phyloP scores from a whole-genome alignment of 306 rosid species.

The Cucurbita pepo region DNA sequence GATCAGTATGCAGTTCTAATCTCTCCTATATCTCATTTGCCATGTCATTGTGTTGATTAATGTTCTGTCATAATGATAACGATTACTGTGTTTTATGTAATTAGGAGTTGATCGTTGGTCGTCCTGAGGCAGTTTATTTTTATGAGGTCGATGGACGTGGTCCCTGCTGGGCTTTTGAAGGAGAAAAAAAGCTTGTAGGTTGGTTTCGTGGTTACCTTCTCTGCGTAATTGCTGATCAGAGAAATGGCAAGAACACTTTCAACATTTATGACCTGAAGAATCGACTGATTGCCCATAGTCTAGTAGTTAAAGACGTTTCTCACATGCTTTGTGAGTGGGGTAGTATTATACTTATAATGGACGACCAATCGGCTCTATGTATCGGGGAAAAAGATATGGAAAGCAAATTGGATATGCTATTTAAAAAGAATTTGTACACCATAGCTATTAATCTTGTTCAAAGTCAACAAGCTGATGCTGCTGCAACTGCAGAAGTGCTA shows the following conservation, averaged over 20 bases:
- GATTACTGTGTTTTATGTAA: slow-evolving; percentile 10
- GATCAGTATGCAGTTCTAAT: slow-evolving; percentile 37
- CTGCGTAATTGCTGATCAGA: slow-evolving; percentile 88
- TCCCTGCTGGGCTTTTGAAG: slow-evolving; percentile 99
- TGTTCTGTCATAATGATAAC: slow-evolving; percentile 11
- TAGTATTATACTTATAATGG: slow-evolving; percentile 73
- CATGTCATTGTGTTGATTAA: background rate
- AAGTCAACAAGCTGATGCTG: slow-evolving; percentile 96
- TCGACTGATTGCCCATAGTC: slow-evolving; percentile 80
- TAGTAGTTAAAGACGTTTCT: slow-evolving; percentile 66
- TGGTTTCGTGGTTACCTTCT: slow-evolving; percentile 97
- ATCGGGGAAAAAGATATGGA: slow-evolving; percentile 99
- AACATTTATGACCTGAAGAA: slow-evolving; percentile 90
- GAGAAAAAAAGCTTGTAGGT: slow-evolving; percentile 82
- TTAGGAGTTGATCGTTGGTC: slow-evolving; percentile 83
- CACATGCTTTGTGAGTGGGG: slow-evolving; percentile 99
- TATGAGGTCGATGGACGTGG: slow-evolving; percentile 99
- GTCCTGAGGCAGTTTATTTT: slow-evolving; percentile 90
- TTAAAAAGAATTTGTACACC: slow-evolving; percentile 82
- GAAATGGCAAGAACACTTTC: slow-evolving; percentile 63
- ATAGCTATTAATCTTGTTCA: slow-evolving; percentile 94
- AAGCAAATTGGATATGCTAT: slow-evolving; percentile 95
- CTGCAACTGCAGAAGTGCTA: slow-evolving; percentile 95
- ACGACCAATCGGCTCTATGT: slow-evolving; percentile 75
- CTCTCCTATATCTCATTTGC: background rate